These are phyloP conservation scores for Tylopilus plumbeoviolaceoides DNA, from an alignment of 768 basidiomycete genomes.

Conservation along the genomic window DNA sequence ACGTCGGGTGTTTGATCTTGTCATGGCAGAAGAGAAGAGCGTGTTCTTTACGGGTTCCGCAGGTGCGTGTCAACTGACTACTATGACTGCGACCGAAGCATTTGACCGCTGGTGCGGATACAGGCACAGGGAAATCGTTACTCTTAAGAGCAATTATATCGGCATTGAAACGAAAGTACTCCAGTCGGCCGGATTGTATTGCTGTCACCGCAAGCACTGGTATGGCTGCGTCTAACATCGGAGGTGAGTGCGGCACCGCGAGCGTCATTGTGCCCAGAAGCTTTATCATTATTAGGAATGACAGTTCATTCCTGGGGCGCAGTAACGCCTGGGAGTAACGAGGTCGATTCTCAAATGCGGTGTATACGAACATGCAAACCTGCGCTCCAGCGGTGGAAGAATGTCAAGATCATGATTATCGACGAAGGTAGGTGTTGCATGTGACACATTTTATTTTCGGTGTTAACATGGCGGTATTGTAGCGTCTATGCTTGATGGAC, in stretches of 20 bases:
- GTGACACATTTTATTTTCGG: background rate
- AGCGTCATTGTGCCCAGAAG: background rate
- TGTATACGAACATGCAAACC: conserved; percentile 53
- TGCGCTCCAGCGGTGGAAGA: conserved; percentile 53
- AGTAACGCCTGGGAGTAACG: conserved; percentile 43
- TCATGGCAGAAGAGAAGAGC: conserved; percentile 52
- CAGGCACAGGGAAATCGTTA: conserved; percentile 65
- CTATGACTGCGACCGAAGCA: background rate
- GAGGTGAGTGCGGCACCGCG: conserved; percentile 18
- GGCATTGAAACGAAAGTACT: conserved; percentile 39
- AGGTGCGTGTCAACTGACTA: conserved; percentile 35
- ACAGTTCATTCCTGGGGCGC: conserved; percentile 64
- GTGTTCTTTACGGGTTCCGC: conserved; percentile 70
- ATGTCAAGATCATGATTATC: conserved; percentile 55
- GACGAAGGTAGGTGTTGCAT: conserved; percentile 49
- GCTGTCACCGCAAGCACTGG: conserved; percentile 44
- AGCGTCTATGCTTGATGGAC: conserved; percentile 73
- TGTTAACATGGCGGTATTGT: background rate
- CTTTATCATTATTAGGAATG: conserved; percentile 35
- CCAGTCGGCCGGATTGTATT: conserved; percentile 30
- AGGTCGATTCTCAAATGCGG: conserved; percentile 42
- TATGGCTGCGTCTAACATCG: conserved; percentile 50
- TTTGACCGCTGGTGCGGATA: background rate
- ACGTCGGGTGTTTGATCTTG: conserved; percentile 44
- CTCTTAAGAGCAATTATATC: conserved; percentile 55